phyloP scores from a whole-genome alignment of 805 yeast species.

The Spathaspora arborariae region DNA sequence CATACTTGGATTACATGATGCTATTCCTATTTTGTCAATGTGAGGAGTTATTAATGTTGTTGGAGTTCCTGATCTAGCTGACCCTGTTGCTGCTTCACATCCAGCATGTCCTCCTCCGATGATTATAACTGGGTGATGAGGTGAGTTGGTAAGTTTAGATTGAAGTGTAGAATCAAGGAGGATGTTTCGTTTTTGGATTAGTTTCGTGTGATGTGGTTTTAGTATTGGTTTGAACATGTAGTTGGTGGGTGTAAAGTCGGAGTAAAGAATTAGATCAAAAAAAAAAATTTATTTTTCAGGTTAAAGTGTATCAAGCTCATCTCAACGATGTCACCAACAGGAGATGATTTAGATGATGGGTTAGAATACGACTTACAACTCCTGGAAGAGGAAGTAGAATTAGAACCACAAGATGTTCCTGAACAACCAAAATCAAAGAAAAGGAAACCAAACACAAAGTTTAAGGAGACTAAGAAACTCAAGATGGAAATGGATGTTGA shows the following conservation, averaged over 20 bases:
- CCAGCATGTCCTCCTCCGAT: conserved; percentile 99
- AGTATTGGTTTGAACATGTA: not conserved
- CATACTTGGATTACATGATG: conserved; percentile 96
- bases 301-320: not conserved
- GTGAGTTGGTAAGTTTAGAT: conserved; percentile 22
- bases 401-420: conserved; percentile 22
- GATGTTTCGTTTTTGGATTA: conserved; percentile 12
- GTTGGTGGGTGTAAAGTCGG: not conserved
- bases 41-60: conserved; percentile 79
- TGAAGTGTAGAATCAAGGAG: conserved; percentile 35
- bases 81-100: conserved; percentile 92
- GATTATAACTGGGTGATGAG: conserved; percentile 66
- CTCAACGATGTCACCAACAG: conserved; percentile 17
- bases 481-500: conserved; percentile 64
- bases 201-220: not conserved
- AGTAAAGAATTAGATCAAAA: not conserved
- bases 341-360: conserved; percentile 80
- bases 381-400: conserved; percentile 28
- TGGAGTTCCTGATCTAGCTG: conserved; percentile 76
- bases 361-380: conserved; percentile 54
- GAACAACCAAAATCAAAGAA: conserved; percentile 12
- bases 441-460: conserved; percentile 30
- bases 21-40: conserved; percentile 76
- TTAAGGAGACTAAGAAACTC: conserved; percentile 60
- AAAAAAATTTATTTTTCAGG: not conserved